Evolutionary conservation across 2,329 filamentous ascomycete species (phyloP), one percentile per base, ranked within the genome.

Genomic region (Mollisiaceae sp.): DNA sequence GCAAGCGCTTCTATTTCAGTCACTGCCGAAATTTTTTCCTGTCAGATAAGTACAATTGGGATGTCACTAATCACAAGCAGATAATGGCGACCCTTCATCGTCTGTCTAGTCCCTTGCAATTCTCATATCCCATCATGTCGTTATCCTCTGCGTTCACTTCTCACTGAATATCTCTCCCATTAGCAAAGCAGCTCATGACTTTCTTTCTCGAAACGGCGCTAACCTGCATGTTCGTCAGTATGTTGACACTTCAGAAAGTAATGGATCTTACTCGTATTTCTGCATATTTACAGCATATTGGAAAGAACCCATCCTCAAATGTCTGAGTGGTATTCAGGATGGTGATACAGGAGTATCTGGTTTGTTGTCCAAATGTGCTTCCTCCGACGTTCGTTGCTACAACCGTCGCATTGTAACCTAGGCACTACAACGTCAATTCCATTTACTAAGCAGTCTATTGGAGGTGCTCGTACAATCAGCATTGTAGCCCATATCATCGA

Each of bases 381-480:
- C 65, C 60, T 18, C 57, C 59, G 59, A 67, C 60, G 27, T 67
- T 35, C 8, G 24, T 41, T 45, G 20, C 65, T 41, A 60, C 56
- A 0, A 59, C 12, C 41, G 62, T 61, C 58, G 63, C 65, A 43
- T 67, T 65, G 39, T 32, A 41, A 35, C 65, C 62, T 55, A 11
- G 20, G 8, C 9, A 36, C 4, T 54, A 12, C 47, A 54, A n/a
- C 56, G 47, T 41, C 22, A 45, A 8, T 24, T 50, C 8, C n/a
- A 9, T 22, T 9, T 22, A 18, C 8, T 2, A 22, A 50, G 45
- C 12, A 50, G 45, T 43, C 38, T 6, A n/a, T 2, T 15, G 45
- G 9, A n/a, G 22, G n/a, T 9, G 45, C 8, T 20, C 45, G 6
- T 50, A 50, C 45, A 50, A 22, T 50, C 45, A 50, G n/a, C 45